Conservation (phyloP, 208 protist species). For the Herpetomonas samuelpessoai region DNA sequence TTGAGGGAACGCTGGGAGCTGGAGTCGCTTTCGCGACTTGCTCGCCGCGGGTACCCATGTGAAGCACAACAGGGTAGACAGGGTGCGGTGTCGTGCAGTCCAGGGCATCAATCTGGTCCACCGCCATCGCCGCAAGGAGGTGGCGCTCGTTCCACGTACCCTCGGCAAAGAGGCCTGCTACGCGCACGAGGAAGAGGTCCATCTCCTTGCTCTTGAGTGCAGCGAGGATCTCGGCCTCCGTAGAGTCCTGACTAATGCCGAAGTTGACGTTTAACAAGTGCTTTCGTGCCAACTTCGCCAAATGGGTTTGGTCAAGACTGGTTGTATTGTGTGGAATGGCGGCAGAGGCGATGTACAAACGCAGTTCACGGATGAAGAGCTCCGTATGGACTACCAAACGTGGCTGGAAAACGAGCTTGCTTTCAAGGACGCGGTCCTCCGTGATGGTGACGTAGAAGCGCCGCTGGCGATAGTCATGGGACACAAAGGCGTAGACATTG, state of each 20-base stretch:
- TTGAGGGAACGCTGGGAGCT: background rate
- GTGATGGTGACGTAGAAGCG: constrained; percentile 39
- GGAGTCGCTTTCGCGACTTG: too few relatives aligned
- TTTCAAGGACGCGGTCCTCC: constrained; percentile 30
- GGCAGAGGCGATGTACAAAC: constrained; percentile 30
- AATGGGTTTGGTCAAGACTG: constrained; percentile 5
- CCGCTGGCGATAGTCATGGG: constrained; percentile 18
- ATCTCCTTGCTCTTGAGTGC: constrained; percentile 24
- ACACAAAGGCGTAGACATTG: constrained; percentile 35
- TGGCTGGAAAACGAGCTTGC: constrained; percentile 26
- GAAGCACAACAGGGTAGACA: constrained; percentile 27
- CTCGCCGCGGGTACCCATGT: background rate
- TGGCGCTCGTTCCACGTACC: constrained; percentile 48
- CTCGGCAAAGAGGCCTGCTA: constrained; percentile 35
- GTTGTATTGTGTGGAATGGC: constrained; percentile 16
- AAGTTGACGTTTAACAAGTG: constrained; percentile 12
- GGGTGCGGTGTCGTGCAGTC: constrained; percentile 61
- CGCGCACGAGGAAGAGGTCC: constrained; percentile 52
- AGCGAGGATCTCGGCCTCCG: constrained; percentile 21
- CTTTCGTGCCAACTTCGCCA: background rate
- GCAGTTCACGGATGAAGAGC: constrained; percentile 21
- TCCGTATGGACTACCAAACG: constrained; percentile 33
- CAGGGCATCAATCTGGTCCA: constrained; percentile 38
- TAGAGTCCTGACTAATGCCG: constrained; percentile 10
- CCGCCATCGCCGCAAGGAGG: constrained; percentile 32